A percentile compares a stretch with the other conserved stretches of the same genome.
Conservation (phyloP, 148 eudicot genomes). For the Heliosperma pusillum region DNA sequence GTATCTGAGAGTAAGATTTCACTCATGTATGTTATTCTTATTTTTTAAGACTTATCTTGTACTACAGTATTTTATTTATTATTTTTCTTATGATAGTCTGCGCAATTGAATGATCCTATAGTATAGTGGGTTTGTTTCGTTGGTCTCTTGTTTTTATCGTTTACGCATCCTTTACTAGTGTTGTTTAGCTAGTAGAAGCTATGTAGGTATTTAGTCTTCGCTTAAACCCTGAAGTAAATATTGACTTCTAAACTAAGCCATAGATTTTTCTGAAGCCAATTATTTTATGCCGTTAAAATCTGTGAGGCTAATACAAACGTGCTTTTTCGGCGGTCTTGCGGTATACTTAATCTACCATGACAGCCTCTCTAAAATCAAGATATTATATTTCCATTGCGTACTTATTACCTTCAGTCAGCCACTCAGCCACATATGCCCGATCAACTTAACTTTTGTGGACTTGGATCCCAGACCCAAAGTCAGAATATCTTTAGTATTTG, state of each 20-base stretch:
- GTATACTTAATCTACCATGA: neutral
- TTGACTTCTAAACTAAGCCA: neutral
- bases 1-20: slow-evolving; percentile 71
- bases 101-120: neutral
- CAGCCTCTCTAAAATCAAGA: neutral
- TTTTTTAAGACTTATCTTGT: neutral
- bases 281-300: neutral
- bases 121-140: neutral
- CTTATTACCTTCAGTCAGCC: neutral
- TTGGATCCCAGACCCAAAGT: neutral
- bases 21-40: slow-evolving; percentile 71
- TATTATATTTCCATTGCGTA: neutral
- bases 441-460: neutral
- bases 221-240: neutral
- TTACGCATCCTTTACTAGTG: neutral
- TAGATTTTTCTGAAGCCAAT: neutral
- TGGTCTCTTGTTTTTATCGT: neutral
- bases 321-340: neutral
- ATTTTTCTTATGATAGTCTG: neutral
- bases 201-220: neutral
- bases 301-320: neutral
- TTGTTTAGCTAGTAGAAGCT: slow-evolving; percentile 1
- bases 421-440: neutral
- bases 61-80: neutral
- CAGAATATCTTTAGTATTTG: neutral